Base-by-base conservation (phyloP, 1,284 basidiomycete genomes). In the Tilletia indica region DNA sequence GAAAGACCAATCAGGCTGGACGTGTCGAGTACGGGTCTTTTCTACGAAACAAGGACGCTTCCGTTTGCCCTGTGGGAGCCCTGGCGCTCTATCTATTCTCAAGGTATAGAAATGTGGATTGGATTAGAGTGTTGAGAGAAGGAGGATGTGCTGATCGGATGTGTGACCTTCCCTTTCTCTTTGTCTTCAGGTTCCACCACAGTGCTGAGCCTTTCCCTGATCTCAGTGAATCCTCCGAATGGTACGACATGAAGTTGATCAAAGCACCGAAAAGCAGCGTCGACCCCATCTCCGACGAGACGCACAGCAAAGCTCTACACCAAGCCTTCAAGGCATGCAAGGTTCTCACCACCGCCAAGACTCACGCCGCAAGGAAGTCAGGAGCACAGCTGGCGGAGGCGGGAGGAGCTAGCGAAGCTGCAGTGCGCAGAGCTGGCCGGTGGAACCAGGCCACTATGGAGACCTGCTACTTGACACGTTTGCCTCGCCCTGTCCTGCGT, bases 1-100 rank as follows among this genome's bases (percentile, higher is more conserved):
- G 56, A 12, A 58, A 58, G 56, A 58, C 56, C 21, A 58, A 58
- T 31, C 56, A 58, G 56, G 56, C 56, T 19, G 56, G 56, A 19
- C 21, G 56, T 4, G 56, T 58, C 12, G 56, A 58, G 21, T 58
- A 58, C 34, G 56, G 56, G 4, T 58, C 56, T 58, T 58, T 58
- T 12, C 21, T 58, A 4, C 11, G 56, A 25, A 58, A 58, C 21
- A 58, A 31, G 12, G 56, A 58, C 21, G 21, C 56, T 2, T n/a
- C 12, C 11, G 56, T 58, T 4, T 58, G 56, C 12, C 56, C 56
- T 4, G 56, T 31, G 21, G 56, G 56, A 2, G 56, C 56, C 2
- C 21, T 58, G 12, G 56, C 56, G 12, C 56, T 58, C 3, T 58
- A 58, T 31, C 25, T 58, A 25, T 58, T 58, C 56, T 58, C 56